Evolutionary conservation across 106 monocot species (phyloP).

Genomic region (Dioscorea zingiberensis): DNA sequence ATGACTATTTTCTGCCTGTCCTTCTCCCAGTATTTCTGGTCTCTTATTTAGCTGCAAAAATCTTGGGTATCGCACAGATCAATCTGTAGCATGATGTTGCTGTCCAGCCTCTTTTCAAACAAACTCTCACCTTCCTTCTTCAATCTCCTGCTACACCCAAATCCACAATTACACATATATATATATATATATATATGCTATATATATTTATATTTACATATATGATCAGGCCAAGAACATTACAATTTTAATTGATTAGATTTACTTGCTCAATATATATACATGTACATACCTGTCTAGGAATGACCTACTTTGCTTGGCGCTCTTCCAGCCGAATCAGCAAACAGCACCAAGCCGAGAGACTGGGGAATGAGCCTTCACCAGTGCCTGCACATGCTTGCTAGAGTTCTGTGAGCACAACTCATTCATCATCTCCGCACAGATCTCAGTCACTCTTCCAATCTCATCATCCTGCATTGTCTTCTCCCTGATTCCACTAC

Average conservation of each 20-base stretch:
- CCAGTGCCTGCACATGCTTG: neutral
- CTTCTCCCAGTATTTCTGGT: neutral
- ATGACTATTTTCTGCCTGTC: neutral
- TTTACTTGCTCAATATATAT: too few species aligned
- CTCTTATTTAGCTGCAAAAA: neutral
- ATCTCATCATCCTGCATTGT: neutral
- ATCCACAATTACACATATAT: neutral
- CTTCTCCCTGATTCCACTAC: too few species aligned
- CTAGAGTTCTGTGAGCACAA: neutral
- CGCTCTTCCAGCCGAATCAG: neutral
- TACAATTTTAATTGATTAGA: too few species aligned
- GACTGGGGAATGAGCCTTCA: neutral
- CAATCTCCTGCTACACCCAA: neutral
- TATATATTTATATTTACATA: too few species aligned
- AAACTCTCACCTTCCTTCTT: conserved; percentile 2
- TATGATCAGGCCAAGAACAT: too few species aligned
- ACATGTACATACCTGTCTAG: neutral
- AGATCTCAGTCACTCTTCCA: conserved; percentile 5
- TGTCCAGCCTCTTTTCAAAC: neutral
- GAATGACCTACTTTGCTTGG: neutral
- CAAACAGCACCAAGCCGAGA: neutral
- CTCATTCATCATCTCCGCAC: conserved; percentile 24
- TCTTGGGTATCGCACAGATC: conserved; percentile 1
- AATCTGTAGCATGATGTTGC: conserved; percentile 3
- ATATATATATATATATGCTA: neutral